Evolutionary conservation across 192 early-diverging fungal genomes (phyloP), one percentile per base, ranked within the genome.

Genomic region (Oehlia diaphana): DNA sequence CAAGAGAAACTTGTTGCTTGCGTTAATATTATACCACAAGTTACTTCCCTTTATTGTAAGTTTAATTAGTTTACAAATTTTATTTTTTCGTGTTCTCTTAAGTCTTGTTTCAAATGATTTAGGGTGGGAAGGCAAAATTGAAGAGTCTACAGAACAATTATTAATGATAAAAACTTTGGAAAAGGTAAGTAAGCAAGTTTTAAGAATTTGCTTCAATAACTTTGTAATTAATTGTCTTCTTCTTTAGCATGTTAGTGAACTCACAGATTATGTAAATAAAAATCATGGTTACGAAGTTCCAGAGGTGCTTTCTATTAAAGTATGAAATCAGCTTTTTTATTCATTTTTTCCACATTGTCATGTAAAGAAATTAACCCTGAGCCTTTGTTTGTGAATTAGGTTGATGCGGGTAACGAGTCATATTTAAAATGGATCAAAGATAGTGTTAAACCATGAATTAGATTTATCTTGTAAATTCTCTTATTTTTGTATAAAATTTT

Each of bases 231-330:
- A 58, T 35, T 5, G 5, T 28, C 14, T 67, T 33, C 4, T 67
- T 33, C 65, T 67, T 35, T 31, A 67, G 31, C 74, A 63, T 75
- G 26, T 75, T 3, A 8, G 2, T 7, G 74, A 75, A 75, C n/a
- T 75, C 9, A 75, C 74, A 19, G 21, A 75, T 63, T 75, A 75
- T 75, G 74, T 75, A 19, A 75, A 75, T 63, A 58, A 75, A 37
- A 61, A 75, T 75, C 74, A 75, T 33, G 74, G 28, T 23, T 75
- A 75, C 28, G 3, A 6, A 26, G 31, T 75, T 33, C 74, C 74
- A 2, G 74, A 63, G 37, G 74, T 75, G 13, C 16, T 75, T 39
- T 75, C 74, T 37, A 21, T 75, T 28, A 63, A 75, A 47, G 74
- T 75, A 75, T 9, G n/a, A 65, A 65, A 28, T 65, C 7, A 12